These are phyloP conservation scores for Scopulariopsis brevicaulis DNA, from an alignment of 2,329 filamentous ascomycete genomes.

Conservation along the genomic window DNA sequence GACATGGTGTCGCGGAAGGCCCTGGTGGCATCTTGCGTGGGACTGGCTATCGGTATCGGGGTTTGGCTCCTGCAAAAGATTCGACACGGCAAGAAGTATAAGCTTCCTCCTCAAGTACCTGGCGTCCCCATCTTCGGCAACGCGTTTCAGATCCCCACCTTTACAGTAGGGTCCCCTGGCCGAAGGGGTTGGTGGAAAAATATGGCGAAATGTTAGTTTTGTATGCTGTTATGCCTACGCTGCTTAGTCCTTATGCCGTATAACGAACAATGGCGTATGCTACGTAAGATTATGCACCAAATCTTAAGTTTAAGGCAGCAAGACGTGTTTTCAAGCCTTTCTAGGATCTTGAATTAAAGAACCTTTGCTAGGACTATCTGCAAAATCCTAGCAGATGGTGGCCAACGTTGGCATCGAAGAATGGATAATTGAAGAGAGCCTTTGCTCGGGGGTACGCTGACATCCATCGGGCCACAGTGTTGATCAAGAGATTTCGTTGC, in stretches of 20 bases:
- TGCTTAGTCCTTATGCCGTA: neutral
- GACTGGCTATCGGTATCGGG: neutral
- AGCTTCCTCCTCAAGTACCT: neutral
- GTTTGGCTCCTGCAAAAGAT: neutral
- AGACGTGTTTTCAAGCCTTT: neutral
- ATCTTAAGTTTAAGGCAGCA: neutral
- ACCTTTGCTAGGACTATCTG: neutral
- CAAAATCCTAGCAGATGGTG: neutral
- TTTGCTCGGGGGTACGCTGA: too few relatives aligned
- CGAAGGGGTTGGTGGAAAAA: neutral
- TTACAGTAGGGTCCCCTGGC: neutral
- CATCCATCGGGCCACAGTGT: too few relatives aligned
- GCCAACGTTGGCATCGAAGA: too few relatives aligned
- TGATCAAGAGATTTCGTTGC: too few relatives aligned
- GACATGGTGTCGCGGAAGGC: too few relatives aligned
- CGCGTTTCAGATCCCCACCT: neutral
- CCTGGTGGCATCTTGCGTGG: neutral
- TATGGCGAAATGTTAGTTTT: neutral
- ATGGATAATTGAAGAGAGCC: too few relatives aligned
- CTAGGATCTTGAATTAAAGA: neutral
- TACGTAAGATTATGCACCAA: neutral
- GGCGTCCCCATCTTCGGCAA: neutral
- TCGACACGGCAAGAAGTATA: neutral
- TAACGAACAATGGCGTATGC: neutral
- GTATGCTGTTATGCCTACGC: neutral